Evolutionary conservation across 2,329 filamentous ascomycete genomes (phyloP).

Genomic region (Talaromyces amestolkiae): DNA sequence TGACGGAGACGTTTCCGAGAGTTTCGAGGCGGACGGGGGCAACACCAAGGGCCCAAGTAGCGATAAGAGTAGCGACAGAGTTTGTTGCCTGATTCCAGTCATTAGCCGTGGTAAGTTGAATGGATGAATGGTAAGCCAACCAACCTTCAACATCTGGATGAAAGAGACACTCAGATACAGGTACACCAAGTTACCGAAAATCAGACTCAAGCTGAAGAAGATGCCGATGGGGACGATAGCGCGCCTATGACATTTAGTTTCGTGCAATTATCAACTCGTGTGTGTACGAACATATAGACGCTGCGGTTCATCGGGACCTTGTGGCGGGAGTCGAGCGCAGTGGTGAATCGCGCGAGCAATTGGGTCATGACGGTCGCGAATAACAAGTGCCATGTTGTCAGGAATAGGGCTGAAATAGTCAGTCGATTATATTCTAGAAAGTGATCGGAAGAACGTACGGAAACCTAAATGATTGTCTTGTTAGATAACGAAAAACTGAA

Average conservation of each 20-base stretch:
- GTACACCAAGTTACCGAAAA: slow-evolving; percentile 94
- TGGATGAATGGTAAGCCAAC: slow-evolving; percentile 70
- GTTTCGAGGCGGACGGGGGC: slow-evolving; percentile 79
- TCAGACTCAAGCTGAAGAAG: slow-evolving; percentile 93
- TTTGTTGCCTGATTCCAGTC: slow-evolving; percentile 72
- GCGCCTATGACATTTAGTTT: slow-evolving; percentile 43
- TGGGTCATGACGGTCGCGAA: slow-evolving; percentile 96
- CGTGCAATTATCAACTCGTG: background rate
- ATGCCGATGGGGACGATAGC: slow-evolving; percentile 92
- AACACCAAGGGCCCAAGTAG: slow-evolving; percentile 83
- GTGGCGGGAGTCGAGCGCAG: slow-evolving; percentile 86
- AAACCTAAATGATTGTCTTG: background rate
- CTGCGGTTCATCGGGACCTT: slow-evolving; percentile 95
- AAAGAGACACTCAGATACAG: slow-evolving; percentile 93
- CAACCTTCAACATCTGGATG: slow-evolving; percentile 65
- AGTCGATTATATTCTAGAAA: background rate
- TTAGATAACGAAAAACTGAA: slow-evolving; percentile 22
- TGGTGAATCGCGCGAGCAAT: slow-evolving; percentile 83
- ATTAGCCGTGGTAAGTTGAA: background rate
- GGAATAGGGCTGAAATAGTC: slow-evolving; percentile 50
- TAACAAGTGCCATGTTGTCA: slow-evolving; percentile 92
- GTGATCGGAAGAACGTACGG: background rate
- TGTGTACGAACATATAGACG: slow-evolving; percentile 63
- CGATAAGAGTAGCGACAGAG: slow-evolving; percentile 85
- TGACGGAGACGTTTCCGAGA: slow-evolving; percentile 88